These are phyloP conservation scores for Candida ficus DNA, from an alignment of 805 yeast genomes.

Conservation along the genomic window DNA sequence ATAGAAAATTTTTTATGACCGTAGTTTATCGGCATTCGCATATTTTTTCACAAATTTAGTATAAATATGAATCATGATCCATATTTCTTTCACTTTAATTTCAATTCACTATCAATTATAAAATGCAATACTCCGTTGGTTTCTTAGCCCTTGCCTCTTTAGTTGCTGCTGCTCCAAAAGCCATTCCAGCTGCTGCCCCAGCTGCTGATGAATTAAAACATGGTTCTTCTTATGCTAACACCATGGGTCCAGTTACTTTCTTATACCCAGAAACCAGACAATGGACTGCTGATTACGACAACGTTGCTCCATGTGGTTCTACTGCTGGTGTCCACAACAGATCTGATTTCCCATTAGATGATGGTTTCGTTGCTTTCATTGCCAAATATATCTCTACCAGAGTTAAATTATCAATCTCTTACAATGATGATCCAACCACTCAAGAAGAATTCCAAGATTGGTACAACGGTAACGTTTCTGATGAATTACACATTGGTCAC, in stretches of 20 bases:
- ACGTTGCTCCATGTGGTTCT: constrained; percentile 43
- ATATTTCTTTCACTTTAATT: neutral
- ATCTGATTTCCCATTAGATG: constrained; percentile 41
- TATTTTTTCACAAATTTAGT: neutral
- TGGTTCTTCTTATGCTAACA: constrained; percentile 22
- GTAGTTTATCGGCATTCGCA: neutral
- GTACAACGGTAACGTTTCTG: constrained; percentile 34
- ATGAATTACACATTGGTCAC: constrained; percentile 39
- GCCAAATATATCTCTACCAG: constrained; percentile 38
- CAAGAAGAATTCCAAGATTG: constrained; percentile 36
- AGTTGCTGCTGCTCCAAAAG: constrained; percentile 20
- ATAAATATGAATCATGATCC: neutral
- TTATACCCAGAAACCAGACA: constrained; percentile 39
- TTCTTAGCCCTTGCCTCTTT: constrained; percentile 15
- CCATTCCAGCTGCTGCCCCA: constrained; percentile 9
- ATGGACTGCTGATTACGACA: constrained; percentile 42
- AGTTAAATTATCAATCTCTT: constrained; percentile 36
- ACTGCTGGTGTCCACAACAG: constrained; percentile 32
- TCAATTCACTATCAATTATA: neutral
- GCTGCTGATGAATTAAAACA: constrained; percentile 19
- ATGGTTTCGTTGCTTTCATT: constrained; percentile 42
- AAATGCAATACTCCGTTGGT: constrained; percentile 11
- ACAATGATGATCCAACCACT: constrained; percentile 33
- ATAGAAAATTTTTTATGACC: neutral
- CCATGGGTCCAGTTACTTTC: constrained; percentile 27